phyloP scores from a whole-genome alignment of 345 rosid genomes.

The Syzygium oleosum region DNA sequence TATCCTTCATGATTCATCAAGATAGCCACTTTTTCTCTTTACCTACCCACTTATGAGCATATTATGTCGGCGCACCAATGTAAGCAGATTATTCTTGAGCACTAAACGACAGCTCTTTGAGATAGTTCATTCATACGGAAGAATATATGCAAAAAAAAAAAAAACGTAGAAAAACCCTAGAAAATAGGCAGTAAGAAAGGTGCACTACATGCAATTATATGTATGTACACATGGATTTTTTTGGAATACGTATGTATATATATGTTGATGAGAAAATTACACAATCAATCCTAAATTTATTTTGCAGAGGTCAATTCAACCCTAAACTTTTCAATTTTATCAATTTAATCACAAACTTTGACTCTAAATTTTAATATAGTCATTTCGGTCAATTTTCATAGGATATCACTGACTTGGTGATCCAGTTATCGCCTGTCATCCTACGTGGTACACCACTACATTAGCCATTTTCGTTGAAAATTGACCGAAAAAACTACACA shows the following conservation, averaged over 20 bases:
- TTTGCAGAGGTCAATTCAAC: fast-evolving
- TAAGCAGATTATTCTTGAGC: neutral
- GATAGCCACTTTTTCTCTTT: neutral
- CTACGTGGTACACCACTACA: neutral
- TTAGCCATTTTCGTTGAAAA: fast-evolving
- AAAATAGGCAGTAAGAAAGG: neutral
- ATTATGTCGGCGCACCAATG: neutral
- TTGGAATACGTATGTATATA: neutral
- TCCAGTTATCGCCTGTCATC: fast-evolving
- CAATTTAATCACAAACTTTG: neutral
- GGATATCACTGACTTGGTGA: fast-evolving
- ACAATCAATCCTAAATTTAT: neutral
- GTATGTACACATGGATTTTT: neutral
- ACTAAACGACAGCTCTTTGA: neutral
- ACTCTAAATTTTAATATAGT: neutral
- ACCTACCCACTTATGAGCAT: neutral
- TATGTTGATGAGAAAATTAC: neutral
- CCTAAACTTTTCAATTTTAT: neutral
- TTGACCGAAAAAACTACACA: fast-evolving
- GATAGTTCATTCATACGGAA: neutral
- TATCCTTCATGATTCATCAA: neutral
- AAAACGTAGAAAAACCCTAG: neutral
- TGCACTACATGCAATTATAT: neutral
- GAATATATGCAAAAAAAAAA: neutral
- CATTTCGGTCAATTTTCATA: too few relatives aligned